Conservation (phyloP, 1,284 basidiomycete species). For the Bjerkandera adusta region DNA sequence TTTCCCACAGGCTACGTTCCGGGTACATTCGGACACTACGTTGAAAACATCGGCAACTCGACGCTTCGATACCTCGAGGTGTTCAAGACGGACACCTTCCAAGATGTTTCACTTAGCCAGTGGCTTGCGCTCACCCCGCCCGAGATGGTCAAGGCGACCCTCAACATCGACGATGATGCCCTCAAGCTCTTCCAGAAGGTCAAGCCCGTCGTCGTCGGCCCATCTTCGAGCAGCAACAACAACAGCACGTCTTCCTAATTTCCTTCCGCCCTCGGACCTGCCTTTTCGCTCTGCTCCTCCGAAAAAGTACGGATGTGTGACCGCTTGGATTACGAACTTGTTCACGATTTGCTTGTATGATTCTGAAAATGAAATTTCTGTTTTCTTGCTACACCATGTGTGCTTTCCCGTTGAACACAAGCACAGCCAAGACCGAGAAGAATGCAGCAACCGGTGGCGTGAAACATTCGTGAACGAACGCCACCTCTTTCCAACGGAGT, state of each 20-base stretch:
- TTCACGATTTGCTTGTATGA: too few species aligned
- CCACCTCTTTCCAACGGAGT: too few species aligned
- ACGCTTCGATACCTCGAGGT: conserved; percentile 61
- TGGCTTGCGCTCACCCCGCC: conserved; percentile 70
- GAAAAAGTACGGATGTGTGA: too few species aligned
- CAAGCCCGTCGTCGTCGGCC: conserved; percentile 10
- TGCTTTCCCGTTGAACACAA: too few species aligned
- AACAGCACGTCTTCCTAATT: not conserved
- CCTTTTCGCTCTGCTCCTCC: too few species aligned
- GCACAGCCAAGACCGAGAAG: too few species aligned
- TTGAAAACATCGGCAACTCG: conserved; percentile 64
- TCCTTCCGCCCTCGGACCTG: too few species aligned
- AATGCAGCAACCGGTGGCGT: too few species aligned
- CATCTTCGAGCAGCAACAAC: not conserved
- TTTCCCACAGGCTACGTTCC: conserved; percentile 39
- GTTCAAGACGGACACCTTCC: conserved; percentile 54
- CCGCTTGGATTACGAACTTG: too few species aligned
- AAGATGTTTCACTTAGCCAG: conserved; percentile 65
- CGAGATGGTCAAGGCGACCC: conserved; percentile 59
- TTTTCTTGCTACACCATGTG: too few species aligned
- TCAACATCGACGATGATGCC: conserved; percentile 29
- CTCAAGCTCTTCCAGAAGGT: conserved; percentile 10
- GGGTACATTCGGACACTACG: conserved; percentile 50
- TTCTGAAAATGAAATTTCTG: too few species aligned
- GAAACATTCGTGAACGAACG: too few species aligned